Evolutionary conservation across 2,329 filamentous ascomycete species (phyloP).

Genomic region (Seiridium unicorne): DNA sequence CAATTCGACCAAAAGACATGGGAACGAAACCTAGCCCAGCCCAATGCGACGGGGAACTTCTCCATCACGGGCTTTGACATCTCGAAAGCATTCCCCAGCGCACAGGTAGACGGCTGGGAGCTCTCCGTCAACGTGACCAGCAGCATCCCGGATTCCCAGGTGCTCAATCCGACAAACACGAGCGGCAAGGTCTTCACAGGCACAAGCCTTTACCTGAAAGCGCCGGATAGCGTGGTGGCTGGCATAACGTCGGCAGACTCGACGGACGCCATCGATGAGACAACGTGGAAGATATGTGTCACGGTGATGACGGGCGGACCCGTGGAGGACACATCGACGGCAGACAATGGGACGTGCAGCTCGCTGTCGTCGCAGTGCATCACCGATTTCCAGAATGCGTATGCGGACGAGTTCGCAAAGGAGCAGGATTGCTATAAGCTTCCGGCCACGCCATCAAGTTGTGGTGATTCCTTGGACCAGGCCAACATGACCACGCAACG

Average conservation of each 20-base stretch:
- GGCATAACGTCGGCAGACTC: constrained; percentile 11
- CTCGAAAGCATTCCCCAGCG: constrained; percentile 45
- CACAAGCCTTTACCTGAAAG: constrained; percentile 23
- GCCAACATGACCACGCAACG: constrained; percentile 20
- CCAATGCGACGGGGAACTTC: constrained; percentile 15
- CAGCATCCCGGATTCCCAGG: constrained; percentile 21
- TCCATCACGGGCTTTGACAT: constrained; percentile 18
- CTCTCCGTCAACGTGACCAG: constrained; percentile 22
- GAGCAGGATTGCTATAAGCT: constrained; percentile 23
- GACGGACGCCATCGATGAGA: constrained; percentile 17
- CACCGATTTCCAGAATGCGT: constrained; percentile 23
- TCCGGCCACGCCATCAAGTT: constrained; percentile 22
- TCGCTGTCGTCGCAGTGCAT: constrained; percentile 20
- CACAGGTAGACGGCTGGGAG: constrained; percentile 39
- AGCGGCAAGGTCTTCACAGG: constrained; percentile 21
- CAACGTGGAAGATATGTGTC: constrained; percentile 27
- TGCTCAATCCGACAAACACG: constrained; percentile 17
- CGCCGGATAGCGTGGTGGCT: constrained; percentile 14
- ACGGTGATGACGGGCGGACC: constrained; percentile 19
- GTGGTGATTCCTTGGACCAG: constrained; percentile 17
- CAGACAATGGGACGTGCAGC: constrained; percentile 16
- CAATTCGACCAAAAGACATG: constrained; percentile 21
- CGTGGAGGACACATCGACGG: constrained; percentile 12
- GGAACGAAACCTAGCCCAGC: constrained; percentile 41
- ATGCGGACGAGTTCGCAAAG: constrained; percentile 19